Base-by-base conservation (phyloP, 371 early-diverging fungal genomes). In the Rhizopus sp. region DNA sequence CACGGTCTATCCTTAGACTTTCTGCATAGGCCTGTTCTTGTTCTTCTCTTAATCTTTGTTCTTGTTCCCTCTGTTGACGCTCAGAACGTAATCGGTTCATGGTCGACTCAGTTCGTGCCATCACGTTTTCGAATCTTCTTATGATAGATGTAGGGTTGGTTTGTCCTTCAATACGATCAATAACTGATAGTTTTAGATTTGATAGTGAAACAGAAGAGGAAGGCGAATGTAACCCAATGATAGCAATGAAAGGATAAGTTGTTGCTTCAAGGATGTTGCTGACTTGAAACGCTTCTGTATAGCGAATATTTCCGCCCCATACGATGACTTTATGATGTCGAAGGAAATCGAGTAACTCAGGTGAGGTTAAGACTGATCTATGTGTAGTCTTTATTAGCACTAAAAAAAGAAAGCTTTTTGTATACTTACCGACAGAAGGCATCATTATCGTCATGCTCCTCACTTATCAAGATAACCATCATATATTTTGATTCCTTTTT, bases 21-120 rank as follows among this genome's bases (percentile, higher is more conserved):
- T 83, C 88, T 58, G 82, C 82, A 60, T 95, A 95, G 1, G 93
- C 96, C 37, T 72, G 72, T 52, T 94, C 93, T 71, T 95, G 96
- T 62, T 93, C 89, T 67, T 90, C 85, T 29, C 93, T 75, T 32
- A 95, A 72, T 15, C 55, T 69, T n/a, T 93, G 80, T 7, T 88
- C 85, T 48, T 72, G 61, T 29, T 89, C 92, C 5, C 84, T 81
- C 47, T 82, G 87, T 42, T 81, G 76, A 48, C 89, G 81, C 54
- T 89, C 89, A 3, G 66, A 69, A 1, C 64, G 86, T 10, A 85
- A 70, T 5, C 72, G 77, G 7, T 69, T 64, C 23, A 90, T 45
- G 1, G 74, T 71, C 1, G 80, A 70, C 3, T 81, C 87, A 35
- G 87, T 72, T 29, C 84, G 79, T 7, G 73, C 69, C 5, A 88